Base-by-base conservation (phyloP, 495 filamentous ascomycete species). In the Aspergillus haitiensis region DNA sequence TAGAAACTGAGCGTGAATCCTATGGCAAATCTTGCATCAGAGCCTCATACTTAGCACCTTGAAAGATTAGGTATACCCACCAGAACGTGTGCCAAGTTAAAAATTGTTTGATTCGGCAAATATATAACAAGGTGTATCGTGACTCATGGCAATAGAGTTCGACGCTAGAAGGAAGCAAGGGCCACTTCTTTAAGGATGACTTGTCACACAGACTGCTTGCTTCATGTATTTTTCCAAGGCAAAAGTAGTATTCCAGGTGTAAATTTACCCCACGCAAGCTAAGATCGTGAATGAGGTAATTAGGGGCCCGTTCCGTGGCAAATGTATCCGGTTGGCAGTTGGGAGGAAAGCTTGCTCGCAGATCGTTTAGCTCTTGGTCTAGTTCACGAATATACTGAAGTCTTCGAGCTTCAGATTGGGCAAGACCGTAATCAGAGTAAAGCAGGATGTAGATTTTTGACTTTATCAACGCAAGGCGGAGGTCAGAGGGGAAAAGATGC, bases 191-290 rank as follows among this genome's bases (percentile, higher is more conserved):
- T 44, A 37, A 13, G 55, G 37, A 40, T 40, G 37, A 40, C 37
- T 40, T 9, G 13, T 13, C 12, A 8, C 42, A 44, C 10, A 56
- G 44, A 34, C 60, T 60, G 33, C 13, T 50, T 5, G 69, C 66
- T 16, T 64, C 68, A 49, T 72, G 70, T 31, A 74, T 71, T 36
- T 62, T 68, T 3, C 62, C 58, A 1, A 74, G 40, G 33, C 65
- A 67, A 44, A 60, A 65, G 31, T 70, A 72, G 47, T 72, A 72
- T 46, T 74, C 70, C 40, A 72, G 47, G 36, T 70, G 69, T 3
- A 72, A 50, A 33, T 57, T 69, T 5, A 68, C 62, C 5, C 71
- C 71, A 0, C 71, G 65, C 13, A 72, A 49, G 36, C 67, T 69
- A n/a, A 72, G 58, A 55, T 73, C 67, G 18, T 69, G 71, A 16